Base-by-base conservation (phyloP, 1,139 yeast genomes). In the Zygoascus meyerae region DNA sequence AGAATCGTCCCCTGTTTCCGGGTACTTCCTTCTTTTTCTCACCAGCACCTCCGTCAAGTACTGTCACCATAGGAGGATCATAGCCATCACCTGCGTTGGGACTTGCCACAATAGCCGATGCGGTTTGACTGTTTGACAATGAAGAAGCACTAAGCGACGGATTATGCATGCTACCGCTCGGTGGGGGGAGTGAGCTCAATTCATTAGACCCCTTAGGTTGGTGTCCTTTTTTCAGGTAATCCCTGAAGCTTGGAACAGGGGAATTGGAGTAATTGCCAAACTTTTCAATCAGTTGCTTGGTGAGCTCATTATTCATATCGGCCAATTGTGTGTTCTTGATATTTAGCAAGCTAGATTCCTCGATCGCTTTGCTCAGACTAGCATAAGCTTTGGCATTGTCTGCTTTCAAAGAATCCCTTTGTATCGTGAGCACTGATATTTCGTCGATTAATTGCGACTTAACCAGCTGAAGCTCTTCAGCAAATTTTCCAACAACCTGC, bases 271-370 rank as follows among this genome's bases (percentile, higher is more conserved):
- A 44, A 5, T 61, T 56, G 14, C 65, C 67, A 48, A 61, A 63
- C 56, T 64, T 63, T 38, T 65, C 69, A 41, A 61, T 57, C 34
- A 69, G 59, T 48, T 66, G 69, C 37, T 58, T 52, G 34, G 62
- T 58, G 33, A 70, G 58, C 49, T 66, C 71, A 37, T 63, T 61
- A 51, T 68, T 68, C 61, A 68, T 57, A 30, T 67, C 70, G 2
- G 60, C 58, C 34, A 70, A 58, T 52, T 69, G 71, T 16, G 62
- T 47, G 49, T 67, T 65, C 48, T 64, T 61, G 33, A 63, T 54
- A 33, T 62, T 60, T 36, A 69, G 57, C 26, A 64, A 45, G 36
- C 62, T 54, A 14, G 61, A 55, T 46, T 68, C 72, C 32, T 62
- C 65, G n/a, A 58, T 54, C 2, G 63, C 57, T 41, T 53, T 49